phyloP scores from a whole-genome alignment of 306 rosid species.

The Geum urbanum region DNA sequence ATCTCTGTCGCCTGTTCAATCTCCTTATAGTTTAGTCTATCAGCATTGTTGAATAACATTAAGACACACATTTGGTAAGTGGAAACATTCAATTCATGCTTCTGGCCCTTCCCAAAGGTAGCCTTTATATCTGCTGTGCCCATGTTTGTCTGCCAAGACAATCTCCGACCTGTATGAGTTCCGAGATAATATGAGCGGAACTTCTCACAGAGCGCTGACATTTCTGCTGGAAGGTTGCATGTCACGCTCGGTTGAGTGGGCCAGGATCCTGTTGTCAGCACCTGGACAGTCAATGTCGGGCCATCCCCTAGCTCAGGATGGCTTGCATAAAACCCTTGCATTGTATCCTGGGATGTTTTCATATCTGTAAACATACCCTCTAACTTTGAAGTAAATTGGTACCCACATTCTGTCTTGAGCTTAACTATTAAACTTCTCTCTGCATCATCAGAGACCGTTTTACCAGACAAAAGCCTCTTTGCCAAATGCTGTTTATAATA shows the following conservation, averaged over 20 bases:
- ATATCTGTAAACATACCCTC: conserved; percentile 87
- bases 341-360: conserved; percentile 74
- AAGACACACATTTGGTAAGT: conserved; percentile 85
- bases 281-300: conserved; percentile 74
- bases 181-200: conserved; percentile 73
- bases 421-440: conserved; percentile 82
- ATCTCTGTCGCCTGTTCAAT: conserved; percentile 80
- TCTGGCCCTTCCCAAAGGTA: conserved; percentile 70
- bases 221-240: conserved; percentile 76
- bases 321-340: conserved; percentile 65
- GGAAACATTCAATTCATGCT: conserved; percentile 80
- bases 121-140: conserved; percentile 84
- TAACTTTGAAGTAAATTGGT: conserved; percentile 70
- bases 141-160: conserved; percentile 87
- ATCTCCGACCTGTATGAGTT: conserved; percentile 69
- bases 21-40: conserved; percentile 62
- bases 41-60: conserved; percentile 71
- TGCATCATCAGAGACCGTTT: conserved; percentile 75
- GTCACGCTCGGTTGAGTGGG: conserved; percentile 68
- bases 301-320: conserved; percentile 58
- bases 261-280: conserved; percentile 79
- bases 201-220: conserved; percentile 65
- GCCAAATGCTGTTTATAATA: conserved; percentile 87
- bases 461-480: conserved; percentile 77
- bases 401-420: conserved; percentile 86